Percentiles rank a stretch among this genome's conserved stretches.
Conservation (phyloP, 192 early-diverging fungal genomes). For the Coemansia biformis region DNA sequence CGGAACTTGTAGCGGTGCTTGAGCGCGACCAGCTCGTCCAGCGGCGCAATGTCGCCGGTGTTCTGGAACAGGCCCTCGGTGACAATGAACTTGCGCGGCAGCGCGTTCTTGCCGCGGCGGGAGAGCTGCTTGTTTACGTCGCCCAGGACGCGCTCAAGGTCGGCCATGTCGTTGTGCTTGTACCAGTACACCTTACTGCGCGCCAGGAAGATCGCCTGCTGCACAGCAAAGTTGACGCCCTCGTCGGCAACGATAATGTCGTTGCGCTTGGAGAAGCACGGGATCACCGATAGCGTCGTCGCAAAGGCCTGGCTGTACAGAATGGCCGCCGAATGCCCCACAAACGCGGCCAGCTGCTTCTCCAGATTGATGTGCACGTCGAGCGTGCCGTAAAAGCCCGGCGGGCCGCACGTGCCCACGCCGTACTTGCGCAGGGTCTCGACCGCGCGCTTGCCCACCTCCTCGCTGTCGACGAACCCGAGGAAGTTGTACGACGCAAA, state of each 20-base stretch:
- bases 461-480: conserved; percentile 68
- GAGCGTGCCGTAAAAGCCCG: conserved; percentile 90
- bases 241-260: conserved; percentile 95
- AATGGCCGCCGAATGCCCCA: conserved; percentile 80
- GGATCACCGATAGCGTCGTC: conserved; percentile 85
- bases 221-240: conserved; percentile 78
- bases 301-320: conserved; percentile 95
- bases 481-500: conserved; percentile 86
- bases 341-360: conserved; percentile 73
- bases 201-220: conserved; percentile 87
- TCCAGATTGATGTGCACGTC: conserved; percentile 97
- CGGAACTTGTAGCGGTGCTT: conserved; percentile 97
- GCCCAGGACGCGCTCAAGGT: conserved; percentile 79
- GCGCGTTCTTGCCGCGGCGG: conserved; percentile 64
- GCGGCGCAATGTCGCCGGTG: conserved; percentile 78
- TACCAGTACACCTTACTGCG: conserved; percentile 83
- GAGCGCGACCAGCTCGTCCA: conserved; percentile 76
- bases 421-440: conserved; percentile 86
- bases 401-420: conserved; percentile 92
- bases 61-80: conserved; percentile 88
- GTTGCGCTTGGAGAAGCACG: conserved; percentile 94
- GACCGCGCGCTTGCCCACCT: conserved; percentile 77
- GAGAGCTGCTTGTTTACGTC: conserved; percentile 63
- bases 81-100: conserved; percentile 90
- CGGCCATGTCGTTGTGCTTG: conserved; percentile 96